A percentile compares a stretch with the other conserved stretches of the same genome.
Evolutionary conservation across 441 rosid genomes (phyloP).

Genomic region (Bruguiera hainesii): DNA sequence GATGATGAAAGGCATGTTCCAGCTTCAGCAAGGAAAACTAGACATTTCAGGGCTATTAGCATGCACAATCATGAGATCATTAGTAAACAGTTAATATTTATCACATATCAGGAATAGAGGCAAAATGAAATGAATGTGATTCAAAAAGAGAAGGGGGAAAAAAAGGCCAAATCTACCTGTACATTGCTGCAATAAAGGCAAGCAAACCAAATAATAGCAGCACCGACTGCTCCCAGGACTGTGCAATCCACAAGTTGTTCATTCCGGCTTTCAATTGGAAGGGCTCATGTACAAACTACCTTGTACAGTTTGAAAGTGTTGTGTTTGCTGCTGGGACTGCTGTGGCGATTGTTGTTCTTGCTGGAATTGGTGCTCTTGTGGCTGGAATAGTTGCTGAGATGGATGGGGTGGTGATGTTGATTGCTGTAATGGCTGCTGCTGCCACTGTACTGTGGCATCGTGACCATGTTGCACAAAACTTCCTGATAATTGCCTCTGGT

Average conservation of each 20-base stretch:
- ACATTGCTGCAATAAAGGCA: slow-evolving; percentile 64
- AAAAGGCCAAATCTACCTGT: slow-evolving; percentile 53
- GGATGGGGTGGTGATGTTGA: slow-evolving; percentile 35
- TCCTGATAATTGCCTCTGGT: slow-evolving; percentile 60
- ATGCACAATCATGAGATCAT: too few species aligned
- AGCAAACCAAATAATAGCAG: slow-evolving; percentile 50
- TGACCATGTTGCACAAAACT: slow-evolving; percentile 45
- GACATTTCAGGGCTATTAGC: too few species aligned
- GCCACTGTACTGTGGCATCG: slow-evolving; percentile 46
- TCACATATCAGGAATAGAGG: background rate
- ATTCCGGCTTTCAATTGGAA: slow-evolving; percentile 64
- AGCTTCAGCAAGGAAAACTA: too few species aligned
- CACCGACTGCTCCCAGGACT: slow-evolving; percentile 41
- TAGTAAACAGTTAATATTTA: background rate
- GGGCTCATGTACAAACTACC: slow-evolving; percentile 59
- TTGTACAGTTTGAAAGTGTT: slow-evolving; percentile 51
- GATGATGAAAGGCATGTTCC: too few species aligned
- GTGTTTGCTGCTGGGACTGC: slow-evolving; percentile 49
- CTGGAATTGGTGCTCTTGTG: slow-evolving; percentile 46
- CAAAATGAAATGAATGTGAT: background rate
- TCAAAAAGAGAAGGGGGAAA: background rate
- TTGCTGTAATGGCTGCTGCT: slow-evolving; percentile 43
- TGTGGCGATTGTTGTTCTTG: slow-evolving; percentile 52
- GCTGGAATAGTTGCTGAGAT: slow-evolving; percentile 51
- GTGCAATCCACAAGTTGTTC: slow-evolving; percentile 43